Evolutionary conservation across 805 yeast genomes (phyloP), one percentile per base, ranked within the genome.

Genomic region (Huiozyma sinensis): DNA sequence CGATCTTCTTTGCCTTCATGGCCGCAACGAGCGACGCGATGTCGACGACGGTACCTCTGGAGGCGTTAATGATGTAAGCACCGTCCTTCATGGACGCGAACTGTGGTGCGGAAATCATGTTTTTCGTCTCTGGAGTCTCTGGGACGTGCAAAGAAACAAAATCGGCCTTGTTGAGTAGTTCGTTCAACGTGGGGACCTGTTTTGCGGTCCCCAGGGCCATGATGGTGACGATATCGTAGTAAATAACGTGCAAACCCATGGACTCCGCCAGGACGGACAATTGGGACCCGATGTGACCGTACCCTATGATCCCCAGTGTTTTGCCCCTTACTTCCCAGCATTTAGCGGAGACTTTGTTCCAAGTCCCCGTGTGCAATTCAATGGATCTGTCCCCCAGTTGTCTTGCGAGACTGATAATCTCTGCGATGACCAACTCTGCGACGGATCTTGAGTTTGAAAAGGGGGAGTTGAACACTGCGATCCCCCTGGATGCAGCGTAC

Each of bases 291-390:
- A 92, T 92, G 67, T 92, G 98, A 57, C 98, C 98, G 61, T 92
- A 92, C 55, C 98, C 98, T 35, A 92, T 75, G 59, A 92, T 92
- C 49, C 98, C 98, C 57, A 92, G 74, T 40, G 98, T 90, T 69
- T 92, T 92, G 54, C 98, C 98, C 71, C 98, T 84, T 55, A 92
- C 89, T 71, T 92, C 98, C 97, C 97, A 92, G 71, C 98, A 92
- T 67, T 77, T 88, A 53, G 86, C 75, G 58, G 84, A 73, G 56
- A 90, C 97, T 72, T 92, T 92, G 73, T 92, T 92, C 98, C 98
- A 92, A 50, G 90, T 81, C 52, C 97, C 97, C 44, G 90, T 77
- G 72, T 90, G 98, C 72, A 92, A 64, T 72, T 92, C 98, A 53
- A 83, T 82, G 33, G 95, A 86, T 69, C 98, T 81, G 67, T 92